Conservation (phyloP, 176 grass and related monocot species). For the Aegilops sharonensis region DNA sequence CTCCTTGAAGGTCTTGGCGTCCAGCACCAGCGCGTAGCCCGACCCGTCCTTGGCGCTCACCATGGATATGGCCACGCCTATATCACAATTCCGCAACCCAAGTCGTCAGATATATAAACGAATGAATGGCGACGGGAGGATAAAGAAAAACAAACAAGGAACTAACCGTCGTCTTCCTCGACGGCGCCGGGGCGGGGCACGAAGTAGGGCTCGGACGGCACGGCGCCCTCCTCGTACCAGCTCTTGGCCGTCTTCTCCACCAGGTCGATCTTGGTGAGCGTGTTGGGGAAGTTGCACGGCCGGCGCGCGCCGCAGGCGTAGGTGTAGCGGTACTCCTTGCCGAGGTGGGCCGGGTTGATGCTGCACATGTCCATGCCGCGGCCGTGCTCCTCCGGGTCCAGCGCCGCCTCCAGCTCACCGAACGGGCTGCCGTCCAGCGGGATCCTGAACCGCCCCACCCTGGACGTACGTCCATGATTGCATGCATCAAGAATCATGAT, state of each 20-base stretch:
- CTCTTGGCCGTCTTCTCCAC: constrained; percentile 76
- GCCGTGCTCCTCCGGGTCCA: constrained; percentile 85
- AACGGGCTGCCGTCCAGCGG: constrained; percentile 76
- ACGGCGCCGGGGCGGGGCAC: constrained; percentile 75
- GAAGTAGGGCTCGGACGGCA: constrained; percentile 93
- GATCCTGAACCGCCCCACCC: constrained; percentile 91
- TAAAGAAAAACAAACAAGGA: too few species aligned
- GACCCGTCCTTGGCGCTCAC: constrained; percentile 86
- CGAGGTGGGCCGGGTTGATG: constrained; percentile 78
- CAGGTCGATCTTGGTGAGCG: constrained; percentile 92
- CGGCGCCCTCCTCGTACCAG: constrained; percentile 87
- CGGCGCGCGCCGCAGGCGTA: constrained; percentile 86
- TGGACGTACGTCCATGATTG: background rate
- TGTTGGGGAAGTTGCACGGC: constrained; percentile 99
- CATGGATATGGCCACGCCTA: constrained; percentile 89
- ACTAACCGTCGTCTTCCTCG: constrained; percentile 89
- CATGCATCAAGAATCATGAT: too few species aligned
- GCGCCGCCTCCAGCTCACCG: constrained; percentile 66
- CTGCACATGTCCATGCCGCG: constrained; percentile 96
- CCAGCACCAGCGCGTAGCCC: constrained; percentile 76
- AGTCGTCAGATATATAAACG: background rate
- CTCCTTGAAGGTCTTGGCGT: constrained; percentile 76
- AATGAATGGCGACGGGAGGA: too few species aligned
- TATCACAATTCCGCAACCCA: background rate
- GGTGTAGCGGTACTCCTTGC: constrained; percentile 82